A percentile compares a stretch with the other conserved stretches of the same genome.
Evolutionary conservation across 1,284 basidiomycete genomes (phyloP).

Genomic region (Mycosarcoma mackinlayi): DNA sequence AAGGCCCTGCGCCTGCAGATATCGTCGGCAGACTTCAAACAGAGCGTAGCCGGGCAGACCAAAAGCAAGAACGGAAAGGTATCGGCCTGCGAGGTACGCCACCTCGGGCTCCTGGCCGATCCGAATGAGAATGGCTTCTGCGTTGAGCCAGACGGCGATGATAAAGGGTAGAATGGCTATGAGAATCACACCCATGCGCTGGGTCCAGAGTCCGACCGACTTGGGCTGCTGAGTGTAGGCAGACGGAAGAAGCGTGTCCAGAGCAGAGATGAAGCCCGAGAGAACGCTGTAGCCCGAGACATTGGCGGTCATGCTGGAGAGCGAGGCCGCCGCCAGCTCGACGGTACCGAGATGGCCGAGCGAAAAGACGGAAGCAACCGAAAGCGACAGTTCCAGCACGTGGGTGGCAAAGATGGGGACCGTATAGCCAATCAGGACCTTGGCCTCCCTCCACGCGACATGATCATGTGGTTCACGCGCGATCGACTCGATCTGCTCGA

Average conservation of each 20-base stretch:
- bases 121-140: slow-evolving; percentile 80
- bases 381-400: slow-evolving; percentile 63
- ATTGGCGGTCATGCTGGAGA: slow-evolving; percentile 66
- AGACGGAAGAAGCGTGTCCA: slow-evolving; percentile 88
- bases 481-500: slow-evolving; percentile 52
- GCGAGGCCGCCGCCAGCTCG: slow-evolving; percentile 62
- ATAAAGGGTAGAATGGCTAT: slow-evolving; percentile 48
- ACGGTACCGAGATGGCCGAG: slow-evolving; percentile 66
- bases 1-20: slow-evolving; percentile 73
- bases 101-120: slow-evolving; percentile 89
- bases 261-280: slow-evolving; percentile 79
- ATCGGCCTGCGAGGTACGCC: slow-evolving; percentile 77
- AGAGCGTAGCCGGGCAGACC: slow-evolving; percentile 87
- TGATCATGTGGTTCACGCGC: slow-evolving; percentile 42
- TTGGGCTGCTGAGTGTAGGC: slow-evolving; percentile 88
- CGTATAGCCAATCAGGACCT: slow-evolving; percentile 54
- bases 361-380: slow-evolving; percentile 61
- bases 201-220: slow-evolving; percentile 88
- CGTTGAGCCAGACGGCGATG: slow-evolving; percentile 77
- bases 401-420: slow-evolving; percentile 64
- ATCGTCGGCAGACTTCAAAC: slow-evolving; percentile 59
- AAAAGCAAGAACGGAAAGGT: slow-evolving; percentile 80
- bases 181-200: slow-evolving; percentile 79
- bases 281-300: slow-evolving; percentile 65
- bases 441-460: slow-evolving; percentile 51